Percentiles rank a stretch among this genome's conserved stretches.
Conservation (phyloP, 2,329 filamentous ascomycete species). For the Sclerotiophoma versabilis region DNA sequence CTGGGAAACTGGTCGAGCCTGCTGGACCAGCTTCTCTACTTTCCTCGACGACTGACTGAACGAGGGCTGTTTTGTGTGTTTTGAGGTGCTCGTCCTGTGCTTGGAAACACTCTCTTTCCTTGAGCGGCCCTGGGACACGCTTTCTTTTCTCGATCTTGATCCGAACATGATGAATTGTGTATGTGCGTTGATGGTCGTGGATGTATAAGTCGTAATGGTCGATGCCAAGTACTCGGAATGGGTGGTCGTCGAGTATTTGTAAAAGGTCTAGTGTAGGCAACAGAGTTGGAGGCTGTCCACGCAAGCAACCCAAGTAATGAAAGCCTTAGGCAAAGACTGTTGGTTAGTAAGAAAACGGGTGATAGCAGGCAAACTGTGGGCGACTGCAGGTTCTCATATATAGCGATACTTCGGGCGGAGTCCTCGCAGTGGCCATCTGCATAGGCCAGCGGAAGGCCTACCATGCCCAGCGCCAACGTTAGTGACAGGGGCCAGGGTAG, state of each 20-base stretch:
- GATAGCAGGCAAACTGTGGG: constrained; percentile 36
- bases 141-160: constrained; percentile 44
- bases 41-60: constrained; percentile 46
- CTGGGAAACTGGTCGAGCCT: constrained; percentile 35
- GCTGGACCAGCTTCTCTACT: constrained; percentile 45
- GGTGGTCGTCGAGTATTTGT: constrained; percentile 38
- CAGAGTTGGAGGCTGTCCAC: constrained; percentile 34
- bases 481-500: constrained; percentile 35
- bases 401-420: constrained; percentile 37
- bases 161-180: constrained; percentile 43
- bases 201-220: constrained; percentile 14
- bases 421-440: constrained; percentile 11
- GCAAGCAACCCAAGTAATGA: constrained; percentile 29
- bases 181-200: constrained; percentile 20
- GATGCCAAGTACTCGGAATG: constrained; percentile 22
- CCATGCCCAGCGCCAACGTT: constrained; percentile 35
- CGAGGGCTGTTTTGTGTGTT: constrained; percentile 47
- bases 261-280: constrained; percentile 38
- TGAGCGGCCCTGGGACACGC: constrained; percentile 44
- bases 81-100: constrained; percentile 48
- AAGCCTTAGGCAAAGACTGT: constrained; percentile 43
- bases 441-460: constrained; percentile 17
- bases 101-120: constrained; percentile 49
- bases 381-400: constrained; percentile 41
- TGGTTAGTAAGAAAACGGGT: constrained; percentile 35